Conservation (phyloP, 345 rosid genomes). For the Trapa bicornis region DNA sequence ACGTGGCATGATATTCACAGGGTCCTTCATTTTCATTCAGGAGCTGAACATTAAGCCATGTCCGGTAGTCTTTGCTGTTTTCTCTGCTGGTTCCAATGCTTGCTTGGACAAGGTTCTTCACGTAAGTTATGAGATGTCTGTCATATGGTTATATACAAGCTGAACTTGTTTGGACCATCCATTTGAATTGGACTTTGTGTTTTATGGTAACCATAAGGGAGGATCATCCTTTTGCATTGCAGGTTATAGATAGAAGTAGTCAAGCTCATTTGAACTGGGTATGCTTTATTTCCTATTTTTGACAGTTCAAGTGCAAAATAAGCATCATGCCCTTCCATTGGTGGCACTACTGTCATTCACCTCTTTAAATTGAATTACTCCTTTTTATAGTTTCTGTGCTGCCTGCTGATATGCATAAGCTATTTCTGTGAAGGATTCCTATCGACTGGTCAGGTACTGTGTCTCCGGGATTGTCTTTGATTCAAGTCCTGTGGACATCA, state of each 20-base stretch:
- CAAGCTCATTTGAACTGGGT: slow-evolving; percentile 56
- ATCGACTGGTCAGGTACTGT: slow-evolving; percentile 58
- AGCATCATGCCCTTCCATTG: not conserved
- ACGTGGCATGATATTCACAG: not conserved
- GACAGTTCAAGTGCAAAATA: not conserved
- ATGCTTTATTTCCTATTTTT: slow-evolving; percentile 5
- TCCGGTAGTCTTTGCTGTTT: slow-evolving; percentile 64
- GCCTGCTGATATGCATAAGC: not conserved
- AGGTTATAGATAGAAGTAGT: slow-evolving; percentile 47
- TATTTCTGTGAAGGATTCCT: slow-evolving; percentile 44
- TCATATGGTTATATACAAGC: not conserved
- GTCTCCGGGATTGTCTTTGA: slow-evolving; percentile 78
- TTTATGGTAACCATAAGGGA: not conserved
- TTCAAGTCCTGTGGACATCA: slow-evolving; percentile 80
- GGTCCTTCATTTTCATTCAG: slow-evolving; percentile 2
- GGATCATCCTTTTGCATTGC: slow-evolving; percentile 9
- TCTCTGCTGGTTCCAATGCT: slow-evolving; percentile 87
- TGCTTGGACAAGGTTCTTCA: slow-evolving; percentile 83
- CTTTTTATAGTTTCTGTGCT: not conserved
- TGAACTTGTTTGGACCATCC: slow-evolving; percentile 1
- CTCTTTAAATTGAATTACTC: not conserved
- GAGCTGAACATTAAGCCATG: slow-evolving; percentile 29
- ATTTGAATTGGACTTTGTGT: not conserved
- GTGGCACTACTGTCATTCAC: not conserved
- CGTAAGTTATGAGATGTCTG: slow-evolving; percentile 19